These are phyloP conservation scores for Trypanosoma rangeli DNA, from an alignment of 208 protist species.

Conservation along the genomic window DNA sequence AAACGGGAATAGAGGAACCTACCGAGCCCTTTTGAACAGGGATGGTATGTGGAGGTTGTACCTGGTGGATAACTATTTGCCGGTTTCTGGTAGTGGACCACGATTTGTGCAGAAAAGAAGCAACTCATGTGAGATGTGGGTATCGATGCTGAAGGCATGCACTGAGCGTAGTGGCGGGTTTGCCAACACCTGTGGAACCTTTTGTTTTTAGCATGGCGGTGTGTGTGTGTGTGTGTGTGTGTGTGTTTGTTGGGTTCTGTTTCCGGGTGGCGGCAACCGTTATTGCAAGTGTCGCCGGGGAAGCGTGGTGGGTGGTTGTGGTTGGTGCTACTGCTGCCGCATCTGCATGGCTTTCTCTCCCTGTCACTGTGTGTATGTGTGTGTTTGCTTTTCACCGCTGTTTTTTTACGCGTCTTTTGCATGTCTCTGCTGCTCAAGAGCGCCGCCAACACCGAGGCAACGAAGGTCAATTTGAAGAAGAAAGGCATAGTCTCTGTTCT, in stretches of 20 bases:
- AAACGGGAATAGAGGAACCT: slow-evolving; percentile 25
- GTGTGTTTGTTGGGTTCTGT: no score
- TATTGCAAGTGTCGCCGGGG: no score
- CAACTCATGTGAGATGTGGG: slow-evolving; percentile 39
- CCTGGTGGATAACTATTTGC: slow-evolving; percentile 38
- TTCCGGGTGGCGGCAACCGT: no score
- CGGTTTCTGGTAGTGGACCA: slow-evolving; percentile 17
- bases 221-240: no score
- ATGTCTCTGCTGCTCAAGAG: background rate
- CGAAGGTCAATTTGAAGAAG: background rate
- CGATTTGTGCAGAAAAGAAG: slow-evolving; percentile 20
- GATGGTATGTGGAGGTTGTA: slow-evolving; percentile 42
- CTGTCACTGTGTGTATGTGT: background rate
- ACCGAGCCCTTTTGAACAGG: slow-evolving; percentile 33
- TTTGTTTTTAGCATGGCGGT: no score
- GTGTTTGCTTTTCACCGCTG: background rate
- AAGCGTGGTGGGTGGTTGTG: no score
- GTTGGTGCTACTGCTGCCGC: no score
- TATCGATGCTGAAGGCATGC: slow-evolving; percentile 49
- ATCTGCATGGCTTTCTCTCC: no score
- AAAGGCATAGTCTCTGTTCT: slow-evolving; percentile 14
- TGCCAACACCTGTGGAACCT: slow-evolving; percentile 24
- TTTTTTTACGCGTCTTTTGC: background rate
- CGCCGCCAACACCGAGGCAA: background rate
- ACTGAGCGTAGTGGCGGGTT: slow-evolving; percentile 43